A percentile compares a stretch with the other conserved stretches of the same genome.
Evolutionary conservation across 306 rosid genomes (phyloP).

Genomic region (Inga leiocalycina): DNA sequence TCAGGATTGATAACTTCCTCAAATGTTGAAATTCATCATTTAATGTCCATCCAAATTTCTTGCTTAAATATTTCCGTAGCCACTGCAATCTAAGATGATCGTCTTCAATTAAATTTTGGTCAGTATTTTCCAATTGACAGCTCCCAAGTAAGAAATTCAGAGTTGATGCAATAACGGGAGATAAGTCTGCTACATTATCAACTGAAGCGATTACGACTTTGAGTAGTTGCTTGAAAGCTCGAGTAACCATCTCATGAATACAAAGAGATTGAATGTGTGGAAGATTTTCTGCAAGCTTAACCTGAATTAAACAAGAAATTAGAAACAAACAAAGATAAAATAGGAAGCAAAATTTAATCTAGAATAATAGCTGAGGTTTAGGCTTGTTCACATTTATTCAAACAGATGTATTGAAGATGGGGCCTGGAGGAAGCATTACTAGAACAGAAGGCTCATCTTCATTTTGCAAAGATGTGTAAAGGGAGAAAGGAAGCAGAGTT

Average conservation of each 20-base stretch:
- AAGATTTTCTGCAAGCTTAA: conserved; percentile 84
- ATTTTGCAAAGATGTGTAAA: neutral
- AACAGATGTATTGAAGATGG: conserved; percentile 12
- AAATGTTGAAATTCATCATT: conserved; percentile 77
- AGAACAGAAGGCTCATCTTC: conserved; percentile 2
- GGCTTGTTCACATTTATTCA: neutral
- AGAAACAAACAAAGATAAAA: conserved; percentile 30
- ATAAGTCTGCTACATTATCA: conserved; percentile 51
- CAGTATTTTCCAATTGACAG: conserved; percentile 44
- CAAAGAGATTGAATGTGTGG: conserved; percentile 97
- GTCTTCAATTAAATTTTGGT: conserved; percentile 50
- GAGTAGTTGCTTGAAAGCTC: conserved; percentile 90
- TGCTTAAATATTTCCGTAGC: conserved; percentile 56
- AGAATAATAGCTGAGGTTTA: neutral
- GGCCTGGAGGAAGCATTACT: neutral
- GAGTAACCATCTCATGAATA: conserved; percentile 94
- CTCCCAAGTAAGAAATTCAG: conserved; percentile 81
- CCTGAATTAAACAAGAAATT: conserved; percentile 55
- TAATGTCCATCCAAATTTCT: conserved; percentile 77
- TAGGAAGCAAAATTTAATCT: neutral
- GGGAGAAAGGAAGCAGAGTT: conserved; percentile 14
- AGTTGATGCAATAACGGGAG: conserved; percentile 65
- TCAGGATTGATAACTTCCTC: conserved; percentile 80
- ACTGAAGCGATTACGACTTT: conserved; percentile 74
- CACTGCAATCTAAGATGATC: conserved; percentile 65